A percentile compares a stretch with the other conserved stretches of the same genome.
Conservation (phyloP, 495 filamentous ascomycete genomes). For the Aspergillus carlsbadensis region DNA sequence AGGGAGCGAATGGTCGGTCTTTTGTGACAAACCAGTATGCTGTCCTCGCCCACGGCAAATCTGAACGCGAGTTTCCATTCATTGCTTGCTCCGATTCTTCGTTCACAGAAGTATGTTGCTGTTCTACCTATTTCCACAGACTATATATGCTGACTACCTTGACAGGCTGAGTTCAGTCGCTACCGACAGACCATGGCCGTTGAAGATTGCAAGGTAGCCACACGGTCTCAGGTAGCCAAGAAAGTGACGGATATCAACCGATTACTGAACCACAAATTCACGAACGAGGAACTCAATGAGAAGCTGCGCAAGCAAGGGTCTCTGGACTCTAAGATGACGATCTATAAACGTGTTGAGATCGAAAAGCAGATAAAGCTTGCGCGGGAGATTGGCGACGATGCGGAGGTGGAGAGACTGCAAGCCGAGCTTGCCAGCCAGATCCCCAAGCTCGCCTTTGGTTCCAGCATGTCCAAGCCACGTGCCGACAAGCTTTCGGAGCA, state of each 20-base stretch:
- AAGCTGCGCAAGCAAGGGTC: constrained; percentile 70
- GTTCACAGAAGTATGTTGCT: constrained; percentile 67
- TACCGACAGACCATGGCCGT: constrained; percentile 72
- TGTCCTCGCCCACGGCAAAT: constrained; percentile 70
- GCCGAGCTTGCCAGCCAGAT: constrained; percentile 67
- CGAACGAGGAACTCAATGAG: constrained; percentile 70
- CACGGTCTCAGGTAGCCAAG: constrained; percentile 56
- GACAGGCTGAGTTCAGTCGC: constrained; percentile 75
- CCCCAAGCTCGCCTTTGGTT: constrained; percentile 69
- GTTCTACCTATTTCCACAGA: not conserved
- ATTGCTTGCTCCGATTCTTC: constrained; percentile 73
- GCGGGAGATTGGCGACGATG: constrained; percentile 58
- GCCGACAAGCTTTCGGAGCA: constrained; percentile 55
- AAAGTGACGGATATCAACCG: constrained; percentile 82
- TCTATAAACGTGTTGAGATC: constrained; percentile 62
- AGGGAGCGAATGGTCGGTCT: constrained; percentile 63
- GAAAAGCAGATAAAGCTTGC: constrained; percentile 64
- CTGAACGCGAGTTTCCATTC: constrained; percentile 77
- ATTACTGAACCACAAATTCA: constrained; percentile 76
- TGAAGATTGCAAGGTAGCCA: constrained; percentile 71
- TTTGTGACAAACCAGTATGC: constrained; percentile 78
- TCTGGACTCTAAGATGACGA: constrained; percentile 58
- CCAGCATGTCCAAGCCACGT: constrained; percentile 49
- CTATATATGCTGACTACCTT: constrained; percentile 25
- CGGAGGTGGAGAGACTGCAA: constrained; percentile 57